Evolutionary conservation across 2,329 filamentous ascomycete species (phyloP).

Genomic region (Botrytis galanthina): DNA sequence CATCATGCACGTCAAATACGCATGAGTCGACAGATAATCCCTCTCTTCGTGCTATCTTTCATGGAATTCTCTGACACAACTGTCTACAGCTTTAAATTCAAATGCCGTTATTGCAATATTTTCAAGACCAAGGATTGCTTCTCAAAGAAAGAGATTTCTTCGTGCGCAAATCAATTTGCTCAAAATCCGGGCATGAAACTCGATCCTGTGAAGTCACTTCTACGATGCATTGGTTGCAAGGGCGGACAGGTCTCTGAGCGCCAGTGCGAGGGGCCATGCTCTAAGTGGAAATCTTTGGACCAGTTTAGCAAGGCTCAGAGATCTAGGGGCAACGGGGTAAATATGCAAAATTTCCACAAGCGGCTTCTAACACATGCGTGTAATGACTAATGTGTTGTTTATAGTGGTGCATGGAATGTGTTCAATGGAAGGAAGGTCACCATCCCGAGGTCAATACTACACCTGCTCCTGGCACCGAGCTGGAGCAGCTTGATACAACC

Average conservation of each 20-base stretch:
- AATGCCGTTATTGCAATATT: conserved; percentile 16
- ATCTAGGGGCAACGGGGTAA: conserved; percentile 35
- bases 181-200: conserved; percentile 18
- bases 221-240: conserved; percentile 46
- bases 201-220: conserved; percentile 26
- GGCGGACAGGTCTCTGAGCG: conserved; percentile 46
- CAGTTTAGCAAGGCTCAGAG: conserved; percentile 49
- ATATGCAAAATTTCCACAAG: neutral
- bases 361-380: neutral
- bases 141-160: conserved; percentile 49
- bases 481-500: neutral
- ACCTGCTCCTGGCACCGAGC: conserved; percentile 26
- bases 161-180: conserved; percentile 28
- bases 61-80: neutral
- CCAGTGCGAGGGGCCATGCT: conserved; percentile 47
- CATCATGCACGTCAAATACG: neutral
- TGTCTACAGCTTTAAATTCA: conserved; percentile 17
- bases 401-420: conserved; percentile 43
- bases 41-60: neutral
- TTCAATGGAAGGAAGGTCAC: conserved; percentile 29
- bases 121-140: conserved; percentile 41
- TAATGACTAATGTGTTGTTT: conserved; percentile 9
- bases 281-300: conserved; percentile 45
- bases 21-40: neutral
- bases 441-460: conserved; percentile 25